These are phyloP conservation scores for Neospermospora avenae DNA, from an alignment of 2,329 filamentous ascomycete species.

Conservation along the genomic window DNA sequence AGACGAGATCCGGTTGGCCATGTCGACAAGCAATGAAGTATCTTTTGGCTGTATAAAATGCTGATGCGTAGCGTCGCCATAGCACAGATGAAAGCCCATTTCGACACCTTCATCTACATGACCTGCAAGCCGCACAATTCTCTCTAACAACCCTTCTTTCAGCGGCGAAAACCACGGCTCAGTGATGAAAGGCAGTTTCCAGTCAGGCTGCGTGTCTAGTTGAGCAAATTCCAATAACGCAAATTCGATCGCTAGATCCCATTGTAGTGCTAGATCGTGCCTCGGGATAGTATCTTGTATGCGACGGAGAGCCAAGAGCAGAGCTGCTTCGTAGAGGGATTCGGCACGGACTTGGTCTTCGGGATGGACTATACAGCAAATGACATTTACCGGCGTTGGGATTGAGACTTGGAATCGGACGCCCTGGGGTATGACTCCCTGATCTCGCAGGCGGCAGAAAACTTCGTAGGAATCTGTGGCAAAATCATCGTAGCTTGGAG, in stretches of 20 bases:
- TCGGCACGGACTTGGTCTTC: slow-evolving; percentile 31
- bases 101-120: slow-evolving; percentile 38
- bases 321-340: slow-evolving; percentile 31
- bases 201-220: slow-evolving; percentile 25
- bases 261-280: slow-evolving; percentile 35
- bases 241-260: slow-evolving; percentile 26
- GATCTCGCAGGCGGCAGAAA: slow-evolving; percentile 27
- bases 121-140: slow-evolving; percentile 34
- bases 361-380: slow-evolving; percentile 17
- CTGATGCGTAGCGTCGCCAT: slow-evolving; percentile 43
- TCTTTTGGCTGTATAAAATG: slow-evolving; percentile 43
- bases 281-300: slow-evolving; percentile 34
- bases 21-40: slow-evolving; percentile 35
- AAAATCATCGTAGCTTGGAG: slow-evolving; percentile 30
- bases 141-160: slow-evolving; percentile 36
- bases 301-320: slow-evolving; percentile 25
- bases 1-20: slow-evolving; percentile 36
- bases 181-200: neutral
- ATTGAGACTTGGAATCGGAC: slow-evolving; percentile 37
- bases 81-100: slow-evolving; percentile 46
- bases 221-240: slow-evolving; percentile 23
- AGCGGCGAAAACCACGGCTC: slow-evolving; percentile 35
- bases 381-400: slow-evolving; percentile 31
- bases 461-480: slow-evolving; percentile 31
- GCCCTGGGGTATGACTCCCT: slow-evolving; percentile 26